Conservation (phyloP, 2,329 filamentous ascomycete genomes). For the Thielaviopsis populi region DNA sequence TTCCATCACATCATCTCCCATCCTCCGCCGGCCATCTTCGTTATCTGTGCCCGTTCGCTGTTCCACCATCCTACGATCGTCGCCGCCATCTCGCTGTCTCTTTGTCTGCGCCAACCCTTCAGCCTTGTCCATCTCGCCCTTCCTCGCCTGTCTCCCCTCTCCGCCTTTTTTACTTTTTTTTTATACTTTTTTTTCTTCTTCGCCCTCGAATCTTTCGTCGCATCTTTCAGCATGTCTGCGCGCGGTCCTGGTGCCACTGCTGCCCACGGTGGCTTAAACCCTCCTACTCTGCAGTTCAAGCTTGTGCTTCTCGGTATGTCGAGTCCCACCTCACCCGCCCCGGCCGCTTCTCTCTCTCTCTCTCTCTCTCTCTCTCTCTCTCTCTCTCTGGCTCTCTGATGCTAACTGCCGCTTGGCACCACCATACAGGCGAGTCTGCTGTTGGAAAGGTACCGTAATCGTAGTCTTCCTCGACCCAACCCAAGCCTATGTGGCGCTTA, state of each 20-base stretch:
- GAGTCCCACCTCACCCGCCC: no score
- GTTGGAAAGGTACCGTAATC: slow-evolving; percentile 71
- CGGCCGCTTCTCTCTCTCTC: no score
- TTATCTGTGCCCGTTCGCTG: background rate
- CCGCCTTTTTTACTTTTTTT: background rate
- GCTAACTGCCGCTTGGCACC: background rate
- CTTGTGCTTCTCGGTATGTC: slow-evolving; percentile 80
- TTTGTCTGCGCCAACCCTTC: background rate
- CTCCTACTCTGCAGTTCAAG: slow-evolving; percentile 98
- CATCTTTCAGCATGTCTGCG: slow-evolving; percentile 55
- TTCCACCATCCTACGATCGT: background rate
- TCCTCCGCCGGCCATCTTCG: background rate
- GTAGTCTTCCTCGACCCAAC: background rate
- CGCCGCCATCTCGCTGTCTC: background rate
- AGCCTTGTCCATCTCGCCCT: background rate
- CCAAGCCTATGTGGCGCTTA: background rate
- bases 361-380: no score
- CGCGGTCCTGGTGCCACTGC: slow-evolving; percentile 45
- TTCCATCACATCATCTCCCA: background rate
- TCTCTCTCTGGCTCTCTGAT: no score
- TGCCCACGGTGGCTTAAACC: slow-evolving; percentile 49
- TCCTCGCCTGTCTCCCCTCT: background rate
- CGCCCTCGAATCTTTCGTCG: slow-evolving; percentile 13
- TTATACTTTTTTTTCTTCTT: background rate
- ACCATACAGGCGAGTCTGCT: slow-evolving; percentile 65